These are phyloP conservation scores for Apiotrichum domesticum DNA, from an alignment of 1,284 basidiomycete genomes.

Conservation along the genomic window DNA sequence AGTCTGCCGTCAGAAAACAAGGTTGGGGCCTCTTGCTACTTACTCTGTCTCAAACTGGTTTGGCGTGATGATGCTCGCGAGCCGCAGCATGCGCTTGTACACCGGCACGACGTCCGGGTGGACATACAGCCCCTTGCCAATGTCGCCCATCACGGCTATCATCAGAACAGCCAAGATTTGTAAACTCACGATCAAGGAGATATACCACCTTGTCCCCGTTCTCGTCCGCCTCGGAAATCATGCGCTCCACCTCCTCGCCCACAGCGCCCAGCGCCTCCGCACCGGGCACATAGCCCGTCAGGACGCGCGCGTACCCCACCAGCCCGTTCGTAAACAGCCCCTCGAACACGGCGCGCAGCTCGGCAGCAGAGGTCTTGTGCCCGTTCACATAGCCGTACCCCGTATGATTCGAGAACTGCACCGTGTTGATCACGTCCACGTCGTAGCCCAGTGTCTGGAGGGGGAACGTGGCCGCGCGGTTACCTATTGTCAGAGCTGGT, in stretches of 20 bases:
- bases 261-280: constrained; percentile 71
- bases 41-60: constrained; percentile 99
- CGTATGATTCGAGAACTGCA: constrained; percentile 83
- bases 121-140: constrained; percentile 75
- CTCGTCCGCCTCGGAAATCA: constrained; percentile 11
- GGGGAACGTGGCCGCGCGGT: constrained; percentile 82
- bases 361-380: constrained; percentile 61
- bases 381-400: constrained; percentile 73
- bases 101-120: constrained; percentile 79
- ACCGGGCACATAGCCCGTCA: constrained; percentile 87
- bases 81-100: constrained; percentile 69
- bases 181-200: constrained; percentile 74
- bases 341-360: constrained; percentile 63
- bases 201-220: constrained; percentile 63
- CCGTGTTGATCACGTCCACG: constrained; percentile 93
- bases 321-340: constrained; percentile 64
- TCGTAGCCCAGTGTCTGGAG: constrained; percentile 92
- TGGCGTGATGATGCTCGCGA: constrained; percentile 87
- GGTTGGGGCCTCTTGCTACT: constrained; percentile 28
- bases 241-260: constrained; percentile 55
- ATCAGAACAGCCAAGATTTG: not conserved
- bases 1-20: constrained; percentile 51
- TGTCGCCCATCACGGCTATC: constrained; percentile 80
- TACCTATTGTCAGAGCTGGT: constrained; percentile 47
- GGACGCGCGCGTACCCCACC: constrained; percentile 57